A percentile compares a stretch with the other conserved stretches of the same genome.
phyloP scores from a whole-genome alignment of 805 yeast genomes.

The Candida boidinii region DNA sequence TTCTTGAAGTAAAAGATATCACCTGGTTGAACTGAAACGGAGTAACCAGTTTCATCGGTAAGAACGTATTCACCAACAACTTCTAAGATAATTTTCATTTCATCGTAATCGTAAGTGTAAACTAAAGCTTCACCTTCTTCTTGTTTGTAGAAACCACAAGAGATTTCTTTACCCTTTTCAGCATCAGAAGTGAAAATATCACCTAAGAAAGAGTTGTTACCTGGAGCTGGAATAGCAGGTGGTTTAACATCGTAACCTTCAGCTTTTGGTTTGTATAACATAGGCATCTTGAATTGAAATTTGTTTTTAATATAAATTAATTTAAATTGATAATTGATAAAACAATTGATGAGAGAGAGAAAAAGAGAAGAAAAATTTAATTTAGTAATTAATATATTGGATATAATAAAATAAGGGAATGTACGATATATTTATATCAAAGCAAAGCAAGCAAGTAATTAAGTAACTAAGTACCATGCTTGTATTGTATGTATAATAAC shows the following conservation, averaged over 20 bases:
- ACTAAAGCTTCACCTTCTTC: slow-evolving; percentile 61
- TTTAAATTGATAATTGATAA: too few relatives aligned
- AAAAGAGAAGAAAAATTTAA: neutral
- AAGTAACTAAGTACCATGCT: too few relatives aligned
- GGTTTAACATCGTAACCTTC: slow-evolving; percentile 48
- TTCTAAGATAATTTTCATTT: slow-evolving; percentile 61
- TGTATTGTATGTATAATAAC: too few relatives aligned
- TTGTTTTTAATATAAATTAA: too few relatives aligned
- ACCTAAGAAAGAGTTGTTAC: slow-evolving; percentile 62
- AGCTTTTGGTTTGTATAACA: slow-evolving; percentile 42
- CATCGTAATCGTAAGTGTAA: slow-evolving; percentile 60
- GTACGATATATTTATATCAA: too few relatives aligned
- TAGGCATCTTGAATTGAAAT: slow-evolving; percentile 34
- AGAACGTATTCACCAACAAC: slow-evolving; percentile 57
- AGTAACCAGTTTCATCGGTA: slow-evolving; percentile 55
- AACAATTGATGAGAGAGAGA: neutral
- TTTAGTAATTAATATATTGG: too few relatives aligned
- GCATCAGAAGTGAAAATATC: slow-evolving; percentile 57
- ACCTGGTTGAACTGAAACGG: slow-evolving; percentile 50
- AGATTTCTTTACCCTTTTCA: slow-evolving; percentile 48
- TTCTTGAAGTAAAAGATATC: slow-evolving; percentile 60
- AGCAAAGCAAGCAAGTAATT: too few relatives aligned
- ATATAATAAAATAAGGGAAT: too few relatives aligned
- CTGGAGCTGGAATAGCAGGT: slow-evolving; percentile 54
- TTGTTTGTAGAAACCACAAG: slow-evolving; percentile 65